Base-by-base conservation (phyloP, 2,329 filamentous ascomycete genomes). In the Trichoderma arundinaceum region DNA sequence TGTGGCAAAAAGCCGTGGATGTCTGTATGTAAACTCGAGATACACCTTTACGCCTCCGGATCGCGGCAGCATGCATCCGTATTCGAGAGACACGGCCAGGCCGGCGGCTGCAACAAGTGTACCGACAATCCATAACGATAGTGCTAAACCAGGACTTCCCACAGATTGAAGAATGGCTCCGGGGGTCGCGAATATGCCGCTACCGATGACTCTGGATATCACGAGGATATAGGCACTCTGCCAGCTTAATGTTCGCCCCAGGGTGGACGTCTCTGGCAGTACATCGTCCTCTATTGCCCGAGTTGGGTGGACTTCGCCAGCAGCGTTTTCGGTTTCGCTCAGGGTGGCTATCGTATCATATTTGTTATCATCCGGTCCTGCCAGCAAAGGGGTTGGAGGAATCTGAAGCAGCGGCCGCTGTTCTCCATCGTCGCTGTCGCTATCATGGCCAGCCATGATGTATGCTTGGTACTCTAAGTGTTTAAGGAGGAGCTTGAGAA, bases 11-110 rank as follows among this genome's bases (percentile, higher is more conserved):
- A 90, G 88, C 6, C 83, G 82, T 1, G 89, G 89, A 38, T 80
- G 79, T 1, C 84, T 83, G 73, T 89, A 91, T 0, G 87, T 87
- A 73, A 88, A 89, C 74, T 92, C 89, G 51, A 92, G 82, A 71
- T 91, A 91, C 7, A 91, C 87, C 75, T 91, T 92, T 32, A 85
- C 80, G 28, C 88, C 89, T 7, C 89, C 89, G 0, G 86, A 89
- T 0, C 88, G 81, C 15, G 90, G 90, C 13, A 92, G 77, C 88
- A 91, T 90, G 71, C 84, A 88, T 0, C 89, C 89, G 70, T 86
- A 90, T 72, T 92, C 90, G 57, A 92, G 81, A 7, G 83, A 83
- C 0, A 91, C 82, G 3, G 83, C 82, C 2, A 91, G 77, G 0
- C 86, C 87, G 59, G 84, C 88, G 7, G 83, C 87, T 0, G 87